Conservation (phyloP, 768 basidiomycete genomes). For the Russula griseocarnosa region DNA sequence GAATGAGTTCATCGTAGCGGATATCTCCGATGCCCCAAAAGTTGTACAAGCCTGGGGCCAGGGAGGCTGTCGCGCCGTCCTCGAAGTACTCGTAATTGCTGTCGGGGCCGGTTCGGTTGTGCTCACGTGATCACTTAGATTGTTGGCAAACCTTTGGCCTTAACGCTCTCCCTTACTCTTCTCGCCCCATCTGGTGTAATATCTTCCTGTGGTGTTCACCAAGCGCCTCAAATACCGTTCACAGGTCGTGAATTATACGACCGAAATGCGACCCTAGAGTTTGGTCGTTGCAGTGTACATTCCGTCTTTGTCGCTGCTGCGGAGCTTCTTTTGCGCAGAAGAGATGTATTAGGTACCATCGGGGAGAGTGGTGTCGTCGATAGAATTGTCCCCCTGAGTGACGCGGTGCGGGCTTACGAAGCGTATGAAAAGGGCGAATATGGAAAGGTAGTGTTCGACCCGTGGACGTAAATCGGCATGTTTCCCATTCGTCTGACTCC, state of each 20-base stretch:
- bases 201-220: constrained; percentile 70
- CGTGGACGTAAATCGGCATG: constrained; percentile 43
- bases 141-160: constrained; percentile 63
- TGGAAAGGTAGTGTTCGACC: constrained; percentile 76
- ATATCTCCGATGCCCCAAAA: constrained; percentile 49
- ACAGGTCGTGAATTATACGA: constrained; percentile 57
- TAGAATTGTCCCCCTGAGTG: constrained; percentile 54
- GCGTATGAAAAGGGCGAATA: constrained; percentile 68
- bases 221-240: constrained; percentile 50
- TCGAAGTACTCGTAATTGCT: constrained; percentile 50
- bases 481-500: constrained; percentile 4
- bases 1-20: constrained; percentile 49
- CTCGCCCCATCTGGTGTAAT: constrained; percentile 74
- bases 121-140: constrained; percentile 41
- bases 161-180: constrained; percentile 62
- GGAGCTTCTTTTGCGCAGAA: constrained; percentile 61
- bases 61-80: constrained; percentile 58
- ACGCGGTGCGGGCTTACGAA: constrained; percentile 56
- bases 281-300: constrained; percentile 77
- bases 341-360: constrained; percentile 71
- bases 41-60: constrained; percentile 51
- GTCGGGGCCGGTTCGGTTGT: constrained; percentile 18
- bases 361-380: constrained; percentile 66
- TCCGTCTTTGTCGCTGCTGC: constrained; percentile 72
- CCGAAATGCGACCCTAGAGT: constrained; percentile 77